phyloP scores from a whole-genome alignment of 2,329 filamentous ascomycete species.

The Colletotrichum phormii region DNA sequence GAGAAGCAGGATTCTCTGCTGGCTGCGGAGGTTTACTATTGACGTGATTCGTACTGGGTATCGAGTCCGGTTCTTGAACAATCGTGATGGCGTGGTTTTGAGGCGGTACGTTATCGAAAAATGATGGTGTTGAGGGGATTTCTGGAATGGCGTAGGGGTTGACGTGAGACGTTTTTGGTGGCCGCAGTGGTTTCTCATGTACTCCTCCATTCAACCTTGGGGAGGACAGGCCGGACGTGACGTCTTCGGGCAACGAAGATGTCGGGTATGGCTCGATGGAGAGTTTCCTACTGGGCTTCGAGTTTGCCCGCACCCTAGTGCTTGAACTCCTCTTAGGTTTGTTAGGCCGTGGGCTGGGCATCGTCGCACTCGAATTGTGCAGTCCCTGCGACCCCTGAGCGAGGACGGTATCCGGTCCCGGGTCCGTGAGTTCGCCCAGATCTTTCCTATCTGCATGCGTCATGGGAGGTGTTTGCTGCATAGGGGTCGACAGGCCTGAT shows the following conservation, averaged over 20 bases:
- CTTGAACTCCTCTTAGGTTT: constrained; percentile 40
- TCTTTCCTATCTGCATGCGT: constrained; percentile 38
- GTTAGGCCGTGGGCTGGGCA: constrained; percentile 4
- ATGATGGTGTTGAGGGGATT: constrained; percentile 49
- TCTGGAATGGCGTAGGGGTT: constrained; percentile 47
- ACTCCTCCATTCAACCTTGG: constrained; percentile 45
- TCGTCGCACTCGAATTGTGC: constrained; percentile 14
- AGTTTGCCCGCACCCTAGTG: constrained; percentile 39
- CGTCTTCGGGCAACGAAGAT: constrained; percentile 43
- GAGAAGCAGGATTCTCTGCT: not conserved
- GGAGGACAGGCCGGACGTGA: constrained; percentile 45
- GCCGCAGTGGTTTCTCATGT: constrained; percentile 49
- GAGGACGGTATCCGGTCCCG: constrained; percentile 3
- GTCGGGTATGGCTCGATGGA: constrained; percentile 47
- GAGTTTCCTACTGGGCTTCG: constrained; percentile 45
- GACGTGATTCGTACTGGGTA: not conserved
- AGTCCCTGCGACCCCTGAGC: constrained; percentile 29
- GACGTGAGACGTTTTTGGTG: constrained; percentile 43
- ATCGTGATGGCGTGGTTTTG: constrained; percentile 29
- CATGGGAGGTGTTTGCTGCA: constrained; percentile 22
- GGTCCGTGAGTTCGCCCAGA: constrained; percentile 34
- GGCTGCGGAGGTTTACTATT: not conserved
- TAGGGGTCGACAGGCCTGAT: constrained; percentile 28
- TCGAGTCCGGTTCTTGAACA: constrained; percentile 31
- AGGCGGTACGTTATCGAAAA: constrained; percentile 52